These are phyloP conservation scores for Phytophthora multivora DNA, from an alignment of 352 stramenopile species.

Conservation along the genomic window DNA sequence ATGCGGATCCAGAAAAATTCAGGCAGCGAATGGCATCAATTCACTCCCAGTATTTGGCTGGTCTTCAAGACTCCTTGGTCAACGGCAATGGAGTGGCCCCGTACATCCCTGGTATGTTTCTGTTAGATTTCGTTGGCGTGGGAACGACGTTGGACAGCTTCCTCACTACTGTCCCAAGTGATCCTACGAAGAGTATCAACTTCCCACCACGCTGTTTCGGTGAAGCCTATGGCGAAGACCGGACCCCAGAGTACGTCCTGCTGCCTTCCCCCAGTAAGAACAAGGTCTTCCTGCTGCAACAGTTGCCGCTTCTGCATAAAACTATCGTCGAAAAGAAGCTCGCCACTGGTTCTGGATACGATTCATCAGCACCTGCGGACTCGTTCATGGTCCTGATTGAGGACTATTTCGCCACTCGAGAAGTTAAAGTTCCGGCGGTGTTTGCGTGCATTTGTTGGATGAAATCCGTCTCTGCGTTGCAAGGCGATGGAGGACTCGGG, in stretches of 20 bases:
- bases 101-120: constrained; percentile 26
- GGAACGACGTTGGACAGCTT: constrained; percentile 23
- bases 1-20: constrained; percentile 3
- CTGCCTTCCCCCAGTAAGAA: constrained; percentile 12
- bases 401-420: constrained; percentile 8
- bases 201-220: constrained; percentile 23
- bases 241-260: constrained; percentile 13
- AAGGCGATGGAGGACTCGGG: constrained; percentile 24
- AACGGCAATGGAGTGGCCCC: constrained; percentile 6
- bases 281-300: constrained; percentile 19
- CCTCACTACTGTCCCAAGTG: constrained; percentile 19
- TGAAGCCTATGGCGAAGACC: constrained; percentile 18
- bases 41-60: constrained; percentile 2
- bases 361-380: constrained; percentile 6
- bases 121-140: constrained; percentile 23
- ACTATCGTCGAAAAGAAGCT: constrained; percentile 19
- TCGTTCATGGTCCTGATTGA: constrained; percentile 10
- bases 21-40: constrained; percentile 2
- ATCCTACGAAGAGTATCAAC: constrained; percentile 3
- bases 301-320: constrained; percentile 30
- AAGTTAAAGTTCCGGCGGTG: constrained; percentile 27
- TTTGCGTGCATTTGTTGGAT: constrained; percentile 42
- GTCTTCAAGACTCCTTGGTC: not conserved
- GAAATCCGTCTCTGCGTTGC: constrained; percentile 34
- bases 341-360: constrained; percentile 4